phyloP scores from a whole-genome alignment of 2,329 filamentous ascomycete genomes.

The Nemania sp. region DNA sequence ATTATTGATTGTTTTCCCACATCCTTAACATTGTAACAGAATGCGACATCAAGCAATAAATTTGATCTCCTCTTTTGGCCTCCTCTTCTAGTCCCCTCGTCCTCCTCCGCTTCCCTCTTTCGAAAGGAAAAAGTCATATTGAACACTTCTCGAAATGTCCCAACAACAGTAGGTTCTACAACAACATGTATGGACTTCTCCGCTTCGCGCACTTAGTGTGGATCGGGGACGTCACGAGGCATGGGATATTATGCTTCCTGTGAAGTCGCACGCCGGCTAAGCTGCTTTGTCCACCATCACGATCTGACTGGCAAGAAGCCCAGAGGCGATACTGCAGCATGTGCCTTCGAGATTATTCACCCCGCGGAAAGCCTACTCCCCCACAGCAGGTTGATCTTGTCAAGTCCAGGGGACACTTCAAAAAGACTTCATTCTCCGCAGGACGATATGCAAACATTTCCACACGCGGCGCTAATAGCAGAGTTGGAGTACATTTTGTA shows the following conservation, averaged over 20 bases:
- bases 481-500: slow-evolving; percentile 10
- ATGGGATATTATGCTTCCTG: slow-evolving; percentile 16
- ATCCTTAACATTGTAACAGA: neutral
- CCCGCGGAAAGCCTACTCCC: slow-evolving; percentile 13
- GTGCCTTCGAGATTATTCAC: slow-evolving; percentile 10
- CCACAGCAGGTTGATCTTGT: slow-evolving; percentile 7
- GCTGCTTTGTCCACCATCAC: slow-evolving; percentile 5
- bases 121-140: neutral
- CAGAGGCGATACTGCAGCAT: slow-evolving; percentile 16
- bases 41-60: neutral
- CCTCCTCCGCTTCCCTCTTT: neutral
- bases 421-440: neutral
- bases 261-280: slow-evolving; percentile 19
- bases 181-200: slow-evolving; percentile 2
- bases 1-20: neutral
- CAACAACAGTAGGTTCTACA: no score
- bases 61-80: neutral
- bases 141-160: no score
- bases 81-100: neutral
- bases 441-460: slow-evolving; percentile 7
- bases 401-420: neutral
- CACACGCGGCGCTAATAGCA: neutral
- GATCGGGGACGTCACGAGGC: slow-evolving; percentile 21
- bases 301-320: slow-evolving; percentile 14
- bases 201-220: slow-evolving; percentile 11